phyloP scores from a whole-genome alignment of 129 eudicot species.

The Pittosporum tobira region DNA sequence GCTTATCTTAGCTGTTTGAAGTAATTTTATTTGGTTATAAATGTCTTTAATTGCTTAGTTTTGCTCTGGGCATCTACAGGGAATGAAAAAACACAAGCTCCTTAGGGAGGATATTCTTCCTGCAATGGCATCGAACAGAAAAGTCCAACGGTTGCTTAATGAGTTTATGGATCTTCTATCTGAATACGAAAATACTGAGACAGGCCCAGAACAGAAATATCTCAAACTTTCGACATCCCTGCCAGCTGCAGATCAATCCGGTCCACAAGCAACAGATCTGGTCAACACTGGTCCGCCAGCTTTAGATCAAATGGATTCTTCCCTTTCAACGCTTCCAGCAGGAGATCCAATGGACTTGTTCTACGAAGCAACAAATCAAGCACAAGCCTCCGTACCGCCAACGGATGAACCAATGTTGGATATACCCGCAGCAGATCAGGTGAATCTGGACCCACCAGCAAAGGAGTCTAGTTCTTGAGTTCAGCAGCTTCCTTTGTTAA shows the following conservation, averaged over 20 bases:
- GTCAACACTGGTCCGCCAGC: not conserved
- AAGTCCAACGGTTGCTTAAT: conserved; percentile 82
- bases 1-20: too few relatives aligned
- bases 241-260: not conserved
- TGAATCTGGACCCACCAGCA: too few relatives aligned
- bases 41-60: too few relatives aligned
- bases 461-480: too few relatives aligned
- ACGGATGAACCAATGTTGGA: too few relatives aligned
- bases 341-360: conserved; percentile 9
- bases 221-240: not conserved
- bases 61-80: conserved; percentile 33
- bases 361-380: not conserved
- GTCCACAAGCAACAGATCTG: conserved; percentile 7
- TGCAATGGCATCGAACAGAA: conserved; percentile 94
- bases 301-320: not conserved
- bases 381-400: not conserved
- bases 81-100: conserved; percentile 83
- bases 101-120: conserved; percentile 94
- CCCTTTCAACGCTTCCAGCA: too few relatives aligned
- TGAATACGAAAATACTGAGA: conserved; percentile 45
- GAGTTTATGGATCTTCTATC: conserved; percentile 93
- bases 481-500: too few relatives aligned
- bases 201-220: not conserved
- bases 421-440: too few relatives aligned
- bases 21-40: too few relatives aligned